These are phyloP conservation scores for Zoysia japonica DNA, from an alignment of 176 grass and related monocot genomes.

Conservation along the genomic window DNA sequence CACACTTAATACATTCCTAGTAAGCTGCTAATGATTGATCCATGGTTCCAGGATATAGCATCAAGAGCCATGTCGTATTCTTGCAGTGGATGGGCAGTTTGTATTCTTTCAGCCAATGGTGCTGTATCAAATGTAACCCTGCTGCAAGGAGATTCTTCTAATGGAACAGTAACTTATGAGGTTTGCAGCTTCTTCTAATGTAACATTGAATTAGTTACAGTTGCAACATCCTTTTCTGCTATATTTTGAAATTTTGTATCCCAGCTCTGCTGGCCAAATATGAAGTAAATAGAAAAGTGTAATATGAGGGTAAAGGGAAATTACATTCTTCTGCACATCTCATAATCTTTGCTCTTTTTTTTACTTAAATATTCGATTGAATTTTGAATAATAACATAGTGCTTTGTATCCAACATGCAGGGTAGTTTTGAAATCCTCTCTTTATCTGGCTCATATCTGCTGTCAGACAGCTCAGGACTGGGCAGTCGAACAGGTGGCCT, in stretches of 20 bases:
- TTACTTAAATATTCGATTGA: background rate
- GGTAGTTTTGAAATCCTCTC: slow-evolving; percentile 68
- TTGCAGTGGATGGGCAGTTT: slow-evolving; percentile 60
- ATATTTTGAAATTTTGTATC: slow-evolving; percentile 5
- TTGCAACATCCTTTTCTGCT: slow-evolving; percentile 11
- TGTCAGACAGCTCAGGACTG: slow-evolving; percentile 47
- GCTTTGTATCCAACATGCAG: slow-evolving; percentile 35
- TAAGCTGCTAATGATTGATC: slow-evolving; percentile 35
- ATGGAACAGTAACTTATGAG: slow-evolving; percentile 69
- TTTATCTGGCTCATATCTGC: slow-evolving; percentile 59
- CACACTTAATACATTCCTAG: background rate
- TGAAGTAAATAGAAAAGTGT: background rate
- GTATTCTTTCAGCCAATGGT: slow-evolving; percentile 67
- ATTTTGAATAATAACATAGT: slow-evolving; percentile 20
- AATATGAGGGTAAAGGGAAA: background rate
- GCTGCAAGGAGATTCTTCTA: slow-evolving; percentile 44
- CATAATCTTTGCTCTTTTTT: background rate
- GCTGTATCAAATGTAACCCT: slow-evolving; percentile 60
- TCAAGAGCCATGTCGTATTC: slow-evolving; percentile 61
- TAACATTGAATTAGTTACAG: background rate
- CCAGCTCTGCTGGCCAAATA: slow-evolving; percentile 3
- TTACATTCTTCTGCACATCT: background rate
- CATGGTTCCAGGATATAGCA: slow-evolving; percentile 58
- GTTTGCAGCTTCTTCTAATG: slow-evolving; percentile 34
- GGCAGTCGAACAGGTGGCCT: slow-evolving; percentile 58